Conservation (phyloP, 2,329 filamentous ascomycete genomes). For the Stemphylium lycopersici region DNA sequence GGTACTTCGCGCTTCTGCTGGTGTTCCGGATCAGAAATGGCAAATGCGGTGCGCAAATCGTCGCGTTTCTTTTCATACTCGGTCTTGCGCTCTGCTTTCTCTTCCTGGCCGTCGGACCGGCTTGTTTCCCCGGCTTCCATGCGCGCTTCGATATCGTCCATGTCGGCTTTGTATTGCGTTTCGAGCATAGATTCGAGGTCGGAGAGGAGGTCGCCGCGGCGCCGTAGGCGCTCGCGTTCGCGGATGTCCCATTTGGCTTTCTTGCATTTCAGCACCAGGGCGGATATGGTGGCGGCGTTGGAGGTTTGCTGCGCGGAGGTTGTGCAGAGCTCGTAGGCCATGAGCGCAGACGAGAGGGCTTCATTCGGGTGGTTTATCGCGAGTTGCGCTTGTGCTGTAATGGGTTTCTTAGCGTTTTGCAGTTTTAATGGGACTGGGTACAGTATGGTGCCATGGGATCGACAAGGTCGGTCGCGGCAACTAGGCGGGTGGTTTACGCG, state of each 20-base stretch:
- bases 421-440: neutral
- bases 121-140: conserved; percentile 48
- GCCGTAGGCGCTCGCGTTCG: conserved; percentile 67
- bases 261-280: conserved; percentile 78
- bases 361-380: conserved; percentile 72
- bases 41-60: conserved; percentile 55
- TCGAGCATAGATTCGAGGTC: conserved; percentile 60
- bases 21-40: conserved; percentile 54
- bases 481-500: too few species aligned
- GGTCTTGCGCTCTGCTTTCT: conserved; percentile 53
- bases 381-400: conserved; percentile 76
- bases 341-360: conserved; percentile 71
- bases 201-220: conserved; percentile 63
- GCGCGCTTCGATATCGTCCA: conserved; percentile 49
- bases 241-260: conserved; percentile 82
- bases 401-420: conserved; percentile 15
- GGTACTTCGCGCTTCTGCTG: conserved; percentile 64
- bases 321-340: conserved; percentile 74
- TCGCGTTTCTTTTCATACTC: conserved; percentile 51
- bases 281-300: conserved; percentile 73
- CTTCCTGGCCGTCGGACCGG: conserved; percentile 54
- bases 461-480: neutral
- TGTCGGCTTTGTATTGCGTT: conserved; percentile 40
- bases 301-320: conserved; percentile 63
- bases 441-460: neutral